Evolutionary conservation across 805 yeast species (phyloP).

Genomic region (Novakomyces olei): DNA sequence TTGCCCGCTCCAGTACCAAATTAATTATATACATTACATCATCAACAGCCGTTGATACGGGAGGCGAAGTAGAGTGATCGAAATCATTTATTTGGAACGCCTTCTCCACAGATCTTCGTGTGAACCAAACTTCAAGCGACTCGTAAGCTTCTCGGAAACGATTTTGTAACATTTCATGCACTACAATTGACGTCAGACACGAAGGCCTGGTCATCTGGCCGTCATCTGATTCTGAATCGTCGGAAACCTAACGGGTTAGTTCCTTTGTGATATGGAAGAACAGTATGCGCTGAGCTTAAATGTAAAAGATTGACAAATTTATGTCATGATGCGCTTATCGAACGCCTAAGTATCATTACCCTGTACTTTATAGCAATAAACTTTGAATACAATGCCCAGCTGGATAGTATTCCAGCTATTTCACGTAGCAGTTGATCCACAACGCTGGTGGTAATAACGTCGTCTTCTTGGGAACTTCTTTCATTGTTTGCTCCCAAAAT

Average conservation of each 20-base stretch:
- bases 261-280: slow-evolving; percentile 1
- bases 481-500: too few species aligned
- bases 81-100: slow-evolving; percentile 60
- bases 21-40: slow-evolving; percentile 59
- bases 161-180: slow-evolving; percentile 31
- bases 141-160: slow-evolving; percentile 43
- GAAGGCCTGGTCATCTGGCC: slow-evolving; percentile 20
- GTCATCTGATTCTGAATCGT: background rate
- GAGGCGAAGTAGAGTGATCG: slow-evolving; percentile 25
- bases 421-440: too few species aligned
- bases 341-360: too few species aligned
- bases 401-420: too few species aligned
- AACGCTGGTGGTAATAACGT: too few species aligned
- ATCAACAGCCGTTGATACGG: slow-evolving; percentile 61
- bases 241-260: background rate
- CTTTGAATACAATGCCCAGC: too few species aligned
- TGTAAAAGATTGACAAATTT: background rate
- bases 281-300: slow-evolving; percentile 10
- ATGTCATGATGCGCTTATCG: too few species aligned
- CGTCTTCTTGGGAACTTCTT: too few species aligned
- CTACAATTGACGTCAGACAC: slow-evolving; percentile 31
- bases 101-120: slow-evolving; percentile 59
- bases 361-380: too few species aligned
- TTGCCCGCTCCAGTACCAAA: slow-evolving; percentile 37
- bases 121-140: slow-evolving; percentile 36